Base-by-base conservation (phyloP, 2,329 filamentous ascomycete species). In the Fusarium phyllophilum region DNA sequence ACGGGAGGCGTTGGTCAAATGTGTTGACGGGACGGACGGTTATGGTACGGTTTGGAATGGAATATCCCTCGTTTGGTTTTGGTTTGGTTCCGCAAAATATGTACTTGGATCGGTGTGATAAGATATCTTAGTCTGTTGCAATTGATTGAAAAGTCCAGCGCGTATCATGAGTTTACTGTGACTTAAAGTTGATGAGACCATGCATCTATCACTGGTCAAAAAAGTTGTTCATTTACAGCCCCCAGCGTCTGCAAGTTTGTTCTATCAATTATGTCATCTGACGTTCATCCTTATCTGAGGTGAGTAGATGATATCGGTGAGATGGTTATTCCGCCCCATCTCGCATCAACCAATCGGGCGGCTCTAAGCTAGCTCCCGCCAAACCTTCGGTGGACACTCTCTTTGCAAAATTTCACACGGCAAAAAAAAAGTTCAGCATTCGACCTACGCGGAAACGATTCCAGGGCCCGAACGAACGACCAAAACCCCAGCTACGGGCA, bases 321-420 rank as follows among this genome's bases (percentile, higher is more conserved):
- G 36, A 69, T 62, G 45, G 60, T 74, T 79, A 49, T 77, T 79
- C 77, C 77, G 75, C 2, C 15, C 57, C 46, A 44, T 0, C 8
- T 9, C 1, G 6, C 2, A 36, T 22, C 18, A n/a, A 24, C 76
- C 77, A 79, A 79, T 79, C 68, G 67, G 61, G 55, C 17, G 36
- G 62, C 56, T 49, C 60, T 17, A 72, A 75, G 65, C 62, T 69
- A 76, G 73, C 77, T 77, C 68, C 68, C 65, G 68, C 39, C 71
- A 65, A 46, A 74, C 62, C 59, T 74, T 65, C 6, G 42, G 72
- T 68, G 68, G 65, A 55, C 62, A 76, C 62, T 69, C 55, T 62
- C 63, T 72, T 76, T 79, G 65, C 65, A 68, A 80, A 80, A 78
- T 80, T 80, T 80, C 78, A 79, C 77, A 77, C 72, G 33, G 62